These are phyloP conservation scores for Botryobasidium botryosum DNA, from an alignment of 768 basidiomycete species.

Conservation along the genomic window DNA sequence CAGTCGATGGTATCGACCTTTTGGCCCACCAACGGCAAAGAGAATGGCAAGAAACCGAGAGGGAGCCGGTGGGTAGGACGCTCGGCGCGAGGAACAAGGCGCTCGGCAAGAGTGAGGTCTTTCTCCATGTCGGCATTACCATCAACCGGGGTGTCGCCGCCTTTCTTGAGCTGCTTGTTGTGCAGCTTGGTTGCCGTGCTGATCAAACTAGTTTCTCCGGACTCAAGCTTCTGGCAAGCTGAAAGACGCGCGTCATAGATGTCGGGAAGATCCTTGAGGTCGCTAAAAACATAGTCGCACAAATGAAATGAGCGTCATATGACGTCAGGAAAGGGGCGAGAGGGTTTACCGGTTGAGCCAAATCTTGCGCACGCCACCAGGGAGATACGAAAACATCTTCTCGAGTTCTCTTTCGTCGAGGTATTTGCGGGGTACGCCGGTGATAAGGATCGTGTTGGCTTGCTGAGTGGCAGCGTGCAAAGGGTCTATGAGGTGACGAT, in stretches of 20 bases:
- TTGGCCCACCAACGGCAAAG: slow-evolving; percentile 52
- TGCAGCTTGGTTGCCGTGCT: slow-evolving; percentile 60
- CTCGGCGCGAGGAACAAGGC: slow-evolving; percentile 47
- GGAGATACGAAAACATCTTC: slow-evolving; percentile 61
- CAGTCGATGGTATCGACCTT: slow-evolving; percentile 92
- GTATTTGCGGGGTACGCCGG: slow-evolving; percentile 68
- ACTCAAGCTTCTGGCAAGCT: slow-evolving; percentile 68
- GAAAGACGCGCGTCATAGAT: slow-evolving; percentile 57
- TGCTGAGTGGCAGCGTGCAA: slow-evolving; percentile 62
- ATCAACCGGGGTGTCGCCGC: slow-evolving; percentile 18
- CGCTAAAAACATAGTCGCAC: too few relatives aligned
- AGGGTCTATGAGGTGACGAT: slow-evolving; percentile 61
- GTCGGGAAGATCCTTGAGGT: slow-evolving; percentile 76
- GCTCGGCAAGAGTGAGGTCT: slow-evolving; percentile 25
- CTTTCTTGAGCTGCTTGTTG: slow-evolving; percentile 30
- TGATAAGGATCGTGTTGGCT: slow-evolving; percentile 80
- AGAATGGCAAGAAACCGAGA: slow-evolving; percentile 33
- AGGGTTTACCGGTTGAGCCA: slow-evolving; percentile 70
- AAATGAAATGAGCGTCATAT: not conserved
- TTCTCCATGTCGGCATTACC: slow-evolving; percentile 15
- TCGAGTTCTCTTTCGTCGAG: slow-evolving; percentile 51
- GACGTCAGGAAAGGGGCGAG: not conserved
- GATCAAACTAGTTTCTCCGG: slow-evolving; percentile 64
- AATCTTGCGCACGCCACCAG: slow-evolving; percentile 77
- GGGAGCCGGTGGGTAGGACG: slow-evolving; percentile 68